Evolutionary conservation across 305 asterid species (phyloP).

Genomic region (Fraxinus dipetala): DNA sequence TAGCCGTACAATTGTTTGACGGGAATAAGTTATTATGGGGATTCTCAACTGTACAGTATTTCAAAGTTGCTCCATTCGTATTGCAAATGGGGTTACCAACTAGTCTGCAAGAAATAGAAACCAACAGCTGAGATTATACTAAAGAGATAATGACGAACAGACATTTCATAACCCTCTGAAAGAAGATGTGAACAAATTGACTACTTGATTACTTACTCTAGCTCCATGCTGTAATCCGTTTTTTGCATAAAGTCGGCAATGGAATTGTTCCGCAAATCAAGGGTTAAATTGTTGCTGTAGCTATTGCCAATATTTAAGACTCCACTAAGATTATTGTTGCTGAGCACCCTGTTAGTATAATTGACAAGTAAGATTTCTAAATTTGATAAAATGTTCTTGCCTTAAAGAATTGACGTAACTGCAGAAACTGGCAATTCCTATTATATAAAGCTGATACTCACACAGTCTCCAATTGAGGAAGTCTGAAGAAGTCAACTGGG

Average conservation of each 20-base stretch:
- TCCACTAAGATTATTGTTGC: slow-evolving; percentile 63
- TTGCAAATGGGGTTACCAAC: slow-evolving; percentile 68
- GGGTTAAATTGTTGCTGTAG: slow-evolving; percentile 52
- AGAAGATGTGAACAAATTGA: not conserved
- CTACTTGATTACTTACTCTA: slow-evolving; percentile 43
- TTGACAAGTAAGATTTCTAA: not conserved
- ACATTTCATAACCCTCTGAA: not conserved
- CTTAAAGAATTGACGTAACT: not conserved
- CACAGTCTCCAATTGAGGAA: slow-evolving; percentile 71
- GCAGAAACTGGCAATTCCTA: not conserved
- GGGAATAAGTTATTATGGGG: slow-evolving; percentile 25
- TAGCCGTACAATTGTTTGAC: slow-evolving; percentile 38
- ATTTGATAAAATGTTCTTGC: not conserved
- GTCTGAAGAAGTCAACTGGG: slow-evolving; percentile 52
- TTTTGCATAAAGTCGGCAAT: slow-evolving; percentile 47
- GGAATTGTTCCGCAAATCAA: slow-evolving; percentile 66
- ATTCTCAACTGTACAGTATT: slow-evolving; percentile 40
- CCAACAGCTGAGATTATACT: slow-evolving; percentile 5
- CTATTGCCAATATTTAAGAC: slow-evolving; percentile 61
- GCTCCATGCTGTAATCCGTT: slow-evolving; percentile 36
- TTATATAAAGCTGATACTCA: slow-evolving; percentile 35
- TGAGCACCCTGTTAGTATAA: slow-evolving; percentile 47
- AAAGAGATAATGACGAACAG: not conserved
- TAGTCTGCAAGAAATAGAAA: slow-evolving; percentile 46
- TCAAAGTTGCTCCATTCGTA: slow-evolving; percentile 39